Evolutionary conservation across 208 protist species (phyloP).

Genomic region (Acanthamoeba culbertsoni): DNA sequence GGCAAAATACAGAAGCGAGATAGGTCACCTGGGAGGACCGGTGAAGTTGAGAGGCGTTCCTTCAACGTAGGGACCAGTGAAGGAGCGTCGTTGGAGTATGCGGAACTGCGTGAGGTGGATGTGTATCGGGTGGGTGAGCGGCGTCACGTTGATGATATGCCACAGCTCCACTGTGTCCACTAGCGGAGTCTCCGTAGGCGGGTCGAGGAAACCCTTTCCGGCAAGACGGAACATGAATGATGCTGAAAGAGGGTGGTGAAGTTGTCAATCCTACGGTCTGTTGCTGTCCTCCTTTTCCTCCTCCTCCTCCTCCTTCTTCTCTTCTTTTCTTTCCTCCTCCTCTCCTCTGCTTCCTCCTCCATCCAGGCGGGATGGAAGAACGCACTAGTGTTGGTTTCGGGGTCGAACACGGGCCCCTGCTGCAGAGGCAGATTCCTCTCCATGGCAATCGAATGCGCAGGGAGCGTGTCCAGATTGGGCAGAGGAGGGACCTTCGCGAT

Average conservation of each 20-base stretch:
- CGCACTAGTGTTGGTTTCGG: background rate
- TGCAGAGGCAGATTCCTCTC: background rate
- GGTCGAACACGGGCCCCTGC: background rate
- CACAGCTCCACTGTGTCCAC: constrained; percentile 11
- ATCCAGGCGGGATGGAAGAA: background rate
- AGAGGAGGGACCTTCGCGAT: background rate
- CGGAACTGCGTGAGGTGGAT: constrained; percentile 50
- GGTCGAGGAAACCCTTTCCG: background rate
- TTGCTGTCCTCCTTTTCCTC: background rate
- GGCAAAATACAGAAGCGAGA: background rate
- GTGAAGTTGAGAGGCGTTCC: background rate
- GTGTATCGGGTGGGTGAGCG: constrained; percentile 12
- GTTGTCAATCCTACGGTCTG: background rate
- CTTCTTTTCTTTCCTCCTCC: no score
- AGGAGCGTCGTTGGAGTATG: background rate
- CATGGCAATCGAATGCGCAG: background rate
- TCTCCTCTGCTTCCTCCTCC: no score
- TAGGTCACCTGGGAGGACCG: background rate
- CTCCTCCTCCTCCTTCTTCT: no score
- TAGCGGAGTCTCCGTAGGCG: background rate
- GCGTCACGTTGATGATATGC: constrained; percentile 2
- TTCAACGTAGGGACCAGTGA: background rate
- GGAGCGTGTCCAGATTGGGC: background rate
- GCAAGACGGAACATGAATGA: background rate
- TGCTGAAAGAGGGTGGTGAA: background rate